Evolutionary conservation across 2,329 filamentous ascomycete species (phyloP).

Genomic region (Penicillium palitans): DNA sequence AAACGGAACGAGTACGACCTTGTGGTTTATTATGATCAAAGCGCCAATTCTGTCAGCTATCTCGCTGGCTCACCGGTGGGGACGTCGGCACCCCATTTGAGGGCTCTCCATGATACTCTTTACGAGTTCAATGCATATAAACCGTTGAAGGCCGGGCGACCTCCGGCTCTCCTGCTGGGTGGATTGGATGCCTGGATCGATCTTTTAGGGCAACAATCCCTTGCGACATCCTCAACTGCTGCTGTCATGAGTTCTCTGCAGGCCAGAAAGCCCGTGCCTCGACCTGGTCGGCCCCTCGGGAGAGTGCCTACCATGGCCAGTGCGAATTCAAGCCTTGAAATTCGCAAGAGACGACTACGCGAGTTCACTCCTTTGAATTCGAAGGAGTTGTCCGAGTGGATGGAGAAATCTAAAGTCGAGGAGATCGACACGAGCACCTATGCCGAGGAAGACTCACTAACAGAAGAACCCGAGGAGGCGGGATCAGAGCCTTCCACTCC

Average conservation of each 20-base stretch:
- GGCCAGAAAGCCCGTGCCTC: constrained; percentile 36
- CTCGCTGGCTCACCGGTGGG: constrained; percentile 49
- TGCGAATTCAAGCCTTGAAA: constrained; percentile 53
- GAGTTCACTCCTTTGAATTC: constrained; percentile 71
- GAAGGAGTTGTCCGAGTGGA: constrained; percentile 79
- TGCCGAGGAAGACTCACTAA: constrained; percentile 39
- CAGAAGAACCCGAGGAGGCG: constrained; percentile 46
- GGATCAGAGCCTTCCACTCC: constrained; percentile 48
- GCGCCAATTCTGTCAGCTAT: constrained; percentile 60
- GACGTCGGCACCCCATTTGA: constrained; percentile 58
- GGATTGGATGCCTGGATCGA: constrained; percentile 86
- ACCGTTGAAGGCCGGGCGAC: constrained; percentile 62
- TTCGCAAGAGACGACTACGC: constrained; percentile 58
- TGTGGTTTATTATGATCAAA: constrained; percentile 86
- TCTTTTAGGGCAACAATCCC: constrained; percentile 69
- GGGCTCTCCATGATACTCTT: constrained; percentile 74
- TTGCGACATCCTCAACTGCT: constrained; percentile 59
- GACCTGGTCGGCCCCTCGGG: constrained; percentile 51
- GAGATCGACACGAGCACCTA: constrained; percentile 51
- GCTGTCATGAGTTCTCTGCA: constrained; percentile 50
- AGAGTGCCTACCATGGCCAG: constrained; percentile 54
- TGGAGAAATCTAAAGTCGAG: constrained; percentile 71
- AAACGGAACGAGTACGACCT: constrained; percentile 75
- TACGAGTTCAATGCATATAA: constrained; percentile 80
- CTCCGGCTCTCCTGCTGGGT: constrained; percentile 76